Evolutionary conservation across 352 stramenopile genomes (phyloP).

Genomic region (Pythium phragmiticola): DNA sequence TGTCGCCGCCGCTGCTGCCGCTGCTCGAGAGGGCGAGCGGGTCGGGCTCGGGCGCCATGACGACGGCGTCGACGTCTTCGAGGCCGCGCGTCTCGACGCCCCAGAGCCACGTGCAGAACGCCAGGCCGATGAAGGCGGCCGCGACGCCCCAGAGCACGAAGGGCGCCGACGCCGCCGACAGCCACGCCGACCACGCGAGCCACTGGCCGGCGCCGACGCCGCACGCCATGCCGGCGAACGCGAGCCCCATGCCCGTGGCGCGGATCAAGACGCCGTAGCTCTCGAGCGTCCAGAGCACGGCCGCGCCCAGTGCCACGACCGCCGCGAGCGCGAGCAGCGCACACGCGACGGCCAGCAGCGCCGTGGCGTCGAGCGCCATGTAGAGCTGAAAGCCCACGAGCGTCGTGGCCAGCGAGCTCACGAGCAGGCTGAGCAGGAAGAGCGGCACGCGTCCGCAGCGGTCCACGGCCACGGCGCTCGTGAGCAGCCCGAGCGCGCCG

Average conservation of each 20-base stretch:
- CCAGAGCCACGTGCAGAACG: slow-evolving; percentile 9
- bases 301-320: slow-evolving; percentile 8
- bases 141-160: slow-evolving; percentile 23
- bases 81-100: slow-evolving; percentile 20
- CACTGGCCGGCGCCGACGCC: slow-evolving; percentile 19
- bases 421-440: slow-evolving; percentile 14
- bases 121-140: slow-evolving; percentile 6
- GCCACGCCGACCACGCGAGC: slow-evolving; percentile 15
- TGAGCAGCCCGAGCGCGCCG: slow-evolving; percentile 7
- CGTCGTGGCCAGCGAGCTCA: slow-evolving; percentile 18
- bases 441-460: slow-evolving; percentile 19
- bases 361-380: slow-evolving; percentile 2
- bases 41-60: background rate
- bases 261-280: slow-evolving; percentile 27
- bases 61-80: slow-evolving; percentile 24
- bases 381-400: slow-evolving; percentile 21
- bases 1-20: slow-evolving; percentile 2
- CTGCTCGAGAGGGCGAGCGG: background rate
- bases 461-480: slow-evolving; percentile 19
- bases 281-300: slow-evolving; percentile 25
- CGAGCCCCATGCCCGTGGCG: slow-evolving; percentile 26
- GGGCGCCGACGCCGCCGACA: background rate
- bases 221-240: slow-evolving; percentile 16
- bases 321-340: slow-evolving; percentile 14
- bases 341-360: slow-evolving; percentile 5